A percentile compares a stretch with the other conserved stretches of the same genome.
phyloP scores from a whole-genome alignment of 78 protist genomes.

The Emiliania huxleyi region DNA sequence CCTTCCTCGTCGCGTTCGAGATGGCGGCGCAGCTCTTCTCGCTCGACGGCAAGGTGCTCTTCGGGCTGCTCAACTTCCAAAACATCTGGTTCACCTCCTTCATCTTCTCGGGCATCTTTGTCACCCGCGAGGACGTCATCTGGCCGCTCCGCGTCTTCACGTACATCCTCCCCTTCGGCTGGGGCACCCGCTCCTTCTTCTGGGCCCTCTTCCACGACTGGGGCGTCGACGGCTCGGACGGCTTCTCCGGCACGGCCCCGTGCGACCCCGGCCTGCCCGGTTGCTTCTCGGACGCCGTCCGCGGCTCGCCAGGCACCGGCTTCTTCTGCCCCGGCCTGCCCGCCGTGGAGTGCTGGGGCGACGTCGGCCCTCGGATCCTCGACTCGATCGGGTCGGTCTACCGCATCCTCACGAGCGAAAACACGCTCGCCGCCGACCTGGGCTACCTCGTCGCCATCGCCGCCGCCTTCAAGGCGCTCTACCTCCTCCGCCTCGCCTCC shows the following conservation, averaged over 20 bases:
- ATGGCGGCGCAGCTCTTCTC: neutral
- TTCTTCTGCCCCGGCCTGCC: neutral
- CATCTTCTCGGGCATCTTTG: neutral
- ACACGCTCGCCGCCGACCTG: neutral
- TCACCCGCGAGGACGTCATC: neutral
- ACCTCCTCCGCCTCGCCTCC: neutral
- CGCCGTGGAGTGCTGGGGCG: neutral
- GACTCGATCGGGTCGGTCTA: neutral
- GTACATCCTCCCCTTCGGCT: neutral
- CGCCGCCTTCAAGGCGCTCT: neutral
- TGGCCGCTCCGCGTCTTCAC: neutral
- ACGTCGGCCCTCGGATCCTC: neutral
- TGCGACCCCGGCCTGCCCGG: neutral
- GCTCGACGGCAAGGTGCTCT: neutral
- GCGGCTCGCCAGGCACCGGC: no score
- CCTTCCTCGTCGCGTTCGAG: neutral
- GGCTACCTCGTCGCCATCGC: neutral
- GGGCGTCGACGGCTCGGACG: neutral
- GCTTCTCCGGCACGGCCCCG: neutral
- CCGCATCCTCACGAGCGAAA: neutral
- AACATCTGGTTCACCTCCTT: neutral
- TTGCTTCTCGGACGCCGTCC: no score
- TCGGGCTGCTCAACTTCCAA: neutral
- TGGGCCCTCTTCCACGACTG: neutral
- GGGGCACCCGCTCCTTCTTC: neutral